phyloP scores from a whole-genome alignment of 2,329 filamentous ascomycete genomes.

The Lomentospora prolificans region DNA sequence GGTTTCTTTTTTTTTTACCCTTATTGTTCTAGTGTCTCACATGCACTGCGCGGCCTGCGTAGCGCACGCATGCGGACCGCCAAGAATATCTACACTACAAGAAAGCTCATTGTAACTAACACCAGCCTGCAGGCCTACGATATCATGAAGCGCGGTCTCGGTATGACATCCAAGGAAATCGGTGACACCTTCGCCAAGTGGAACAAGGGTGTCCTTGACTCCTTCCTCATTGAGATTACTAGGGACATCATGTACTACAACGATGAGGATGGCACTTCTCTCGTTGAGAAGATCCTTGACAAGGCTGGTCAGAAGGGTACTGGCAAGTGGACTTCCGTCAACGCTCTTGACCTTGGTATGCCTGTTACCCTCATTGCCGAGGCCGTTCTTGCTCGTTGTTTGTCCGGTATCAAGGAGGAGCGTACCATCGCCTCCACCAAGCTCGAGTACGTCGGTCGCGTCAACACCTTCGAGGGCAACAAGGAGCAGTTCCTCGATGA shows the following conservation, averaged over 20 bases:
- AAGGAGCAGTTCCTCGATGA: conserved; percentile 90
- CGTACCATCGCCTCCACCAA: conserved; percentile 71
- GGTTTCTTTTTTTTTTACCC: conserved; percentile 22
- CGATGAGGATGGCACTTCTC: conserved; percentile 80
- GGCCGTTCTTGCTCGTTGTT: conserved; percentile 88
- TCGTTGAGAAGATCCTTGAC: conserved; percentile 98
- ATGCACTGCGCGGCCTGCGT: too few species aligned
- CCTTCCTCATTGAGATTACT: conserved; percentile 98
- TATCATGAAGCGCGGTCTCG: conserved; percentile 97
- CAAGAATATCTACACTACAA: conserved; percentile 3
- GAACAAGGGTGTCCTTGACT: conserved; percentile 98
- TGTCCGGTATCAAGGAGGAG: conserved; percentile 91
- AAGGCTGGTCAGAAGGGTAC: conserved; percentile 98
- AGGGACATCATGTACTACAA: conserved; percentile 98
- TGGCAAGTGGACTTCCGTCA: conserved; percentile 99
- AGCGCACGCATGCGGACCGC: too few species aligned
- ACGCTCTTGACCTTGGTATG: conserved; percentile 96
- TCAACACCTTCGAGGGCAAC: conserved; percentile 73
- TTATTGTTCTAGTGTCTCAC: too few species aligned
- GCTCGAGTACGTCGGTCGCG: conserved; percentile 65
- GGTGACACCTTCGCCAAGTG: conserved; percentile 89
- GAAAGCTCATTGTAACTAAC: too few species aligned
- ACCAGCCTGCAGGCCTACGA: conserved; percentile 72
- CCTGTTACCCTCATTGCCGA: conserved; percentile 97
- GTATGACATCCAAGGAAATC: conserved; percentile 85